Percentiles rank a stretch among this genome's conserved stretches.
These are phyloP conservation scores for Apiotrichum porosum DNA, from an alignment of 1,284 basidiomycete species.

Conservation along the genomic window DNA sequence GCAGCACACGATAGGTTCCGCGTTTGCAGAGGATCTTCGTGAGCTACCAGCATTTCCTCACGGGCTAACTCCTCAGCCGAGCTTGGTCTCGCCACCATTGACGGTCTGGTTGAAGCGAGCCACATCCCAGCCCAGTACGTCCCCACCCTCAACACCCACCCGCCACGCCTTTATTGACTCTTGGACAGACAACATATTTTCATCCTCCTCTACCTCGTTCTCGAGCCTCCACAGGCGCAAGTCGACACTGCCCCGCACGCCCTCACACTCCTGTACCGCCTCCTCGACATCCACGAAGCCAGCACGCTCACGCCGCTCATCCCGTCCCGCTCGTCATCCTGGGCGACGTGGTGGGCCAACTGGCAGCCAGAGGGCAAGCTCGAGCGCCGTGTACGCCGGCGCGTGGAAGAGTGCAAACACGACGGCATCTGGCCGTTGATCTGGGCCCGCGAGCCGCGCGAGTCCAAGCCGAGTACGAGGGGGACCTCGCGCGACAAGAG, in stretches of 20 bases:
- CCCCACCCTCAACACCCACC: no score
- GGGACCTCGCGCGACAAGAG: not conserved
- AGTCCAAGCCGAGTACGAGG: slow-evolving; percentile 5
- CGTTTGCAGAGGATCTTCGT: no score
- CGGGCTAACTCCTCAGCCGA: no score
- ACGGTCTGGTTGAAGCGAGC: no score
- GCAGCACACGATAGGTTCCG: no score
- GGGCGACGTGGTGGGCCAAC: not conserved
- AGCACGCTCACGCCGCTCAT: slow-evolving; percentile 4
- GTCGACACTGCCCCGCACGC: slow-evolving; percentile 8
- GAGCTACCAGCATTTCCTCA: no score
- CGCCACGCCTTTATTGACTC: no score
- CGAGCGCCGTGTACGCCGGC: slow-evolving; percentile 10
- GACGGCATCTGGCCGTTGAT: slow-evolving; percentile 30
- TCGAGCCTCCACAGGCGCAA: slow-evolving; percentile 3
- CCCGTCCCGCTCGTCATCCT: slow-evolving; percentile 1
- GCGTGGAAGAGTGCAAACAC: slow-evolving; percentile 10
- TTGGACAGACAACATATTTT: slow-evolving; percentile 36
- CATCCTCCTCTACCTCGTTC: slow-evolving; percentile 26
- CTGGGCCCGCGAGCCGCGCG: slow-evolving; percentile 8
- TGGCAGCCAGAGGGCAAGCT: not conserved
- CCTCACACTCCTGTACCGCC: slow-evolving; percentile 17
- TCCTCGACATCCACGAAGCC: slow-evolving; percentile 16
- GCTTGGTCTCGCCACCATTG: no score
- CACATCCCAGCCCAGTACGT: no score